Conservation (phyloP, 345 rosid species). For the Syzygium grande region DNA sequence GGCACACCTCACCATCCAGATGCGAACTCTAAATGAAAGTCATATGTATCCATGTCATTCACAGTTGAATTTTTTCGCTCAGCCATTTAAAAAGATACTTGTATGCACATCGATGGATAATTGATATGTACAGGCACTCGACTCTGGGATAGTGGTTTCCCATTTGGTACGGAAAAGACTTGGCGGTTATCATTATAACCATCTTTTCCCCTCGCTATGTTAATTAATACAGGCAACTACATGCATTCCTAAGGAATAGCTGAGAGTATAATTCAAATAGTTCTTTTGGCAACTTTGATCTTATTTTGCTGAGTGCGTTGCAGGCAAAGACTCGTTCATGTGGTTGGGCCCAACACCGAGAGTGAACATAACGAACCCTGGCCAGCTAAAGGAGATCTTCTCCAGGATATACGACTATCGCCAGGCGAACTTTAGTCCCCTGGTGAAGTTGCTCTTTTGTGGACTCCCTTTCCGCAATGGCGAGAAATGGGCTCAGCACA, state of each 20-base stretch:
- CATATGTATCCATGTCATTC: background rate
- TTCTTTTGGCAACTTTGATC: background rate
- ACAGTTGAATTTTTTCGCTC: background rate
- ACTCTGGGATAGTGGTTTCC: background rate
- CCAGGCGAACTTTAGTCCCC: background rate
- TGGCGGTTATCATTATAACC: background rate
- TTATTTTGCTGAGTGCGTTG: background rate
- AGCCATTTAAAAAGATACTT: background rate
- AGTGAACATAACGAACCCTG: slow-evolving; percentile 2
- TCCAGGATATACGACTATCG: background rate
- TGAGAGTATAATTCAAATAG: background rate
- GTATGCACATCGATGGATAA: background rate
- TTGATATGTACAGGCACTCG: background rate
- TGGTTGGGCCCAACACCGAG: slow-evolving; percentile 9
- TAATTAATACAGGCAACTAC: background rate
- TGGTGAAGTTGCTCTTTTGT: background rate
- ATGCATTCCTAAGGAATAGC: background rate
- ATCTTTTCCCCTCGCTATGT: background rate
- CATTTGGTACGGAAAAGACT: background rate
- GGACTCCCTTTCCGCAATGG: slow-evolving; percentile 35
- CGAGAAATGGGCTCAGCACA: slow-evolving; percentile 1
- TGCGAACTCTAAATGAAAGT: too few relatives aligned
- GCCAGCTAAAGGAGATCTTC: slow-evolving; percentile 6
- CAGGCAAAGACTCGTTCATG: slow-evolving; percentile 7
- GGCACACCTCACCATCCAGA: too few relatives aligned